These are phyloP conservation scores for Saturnispora halmiae DNA, from an alignment of 805 yeast genomes.

Conservation along the genomic window DNA sequence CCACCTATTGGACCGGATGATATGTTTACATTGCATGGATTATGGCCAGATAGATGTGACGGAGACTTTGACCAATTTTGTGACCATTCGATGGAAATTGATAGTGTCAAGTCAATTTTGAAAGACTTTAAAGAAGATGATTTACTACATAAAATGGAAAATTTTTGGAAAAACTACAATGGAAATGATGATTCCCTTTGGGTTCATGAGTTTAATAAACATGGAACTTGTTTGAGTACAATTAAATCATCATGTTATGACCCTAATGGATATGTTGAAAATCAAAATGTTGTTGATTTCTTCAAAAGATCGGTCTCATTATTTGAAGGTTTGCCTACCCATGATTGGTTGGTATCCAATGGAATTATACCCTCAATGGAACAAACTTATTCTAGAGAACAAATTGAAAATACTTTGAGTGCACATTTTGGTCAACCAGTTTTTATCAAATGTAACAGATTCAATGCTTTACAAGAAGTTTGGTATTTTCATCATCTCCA, in stretches of 20 bases:
- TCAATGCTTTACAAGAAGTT: constrained; percentile 45
- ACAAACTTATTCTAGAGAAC: constrained; percentile 46
- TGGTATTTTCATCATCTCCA: constrained; percentile 76
- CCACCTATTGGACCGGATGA: constrained; percentile 67
- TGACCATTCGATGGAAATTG: constrained; percentile 47
- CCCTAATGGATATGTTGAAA: constrained; percentile 19
- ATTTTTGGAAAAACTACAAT: constrained; percentile 64
- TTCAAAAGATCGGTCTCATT: constrained; percentile 51
- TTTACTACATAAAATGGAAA: constrained; percentile 47
- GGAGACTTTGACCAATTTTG: constrained; percentile 80
- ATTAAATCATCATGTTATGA: constrained; percentile 64
- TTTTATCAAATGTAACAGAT: constrained; percentile 50
- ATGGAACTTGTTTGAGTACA: constrained; percentile 86
- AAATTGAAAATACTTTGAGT: constrained; percentile 44
- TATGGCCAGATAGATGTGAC: constrained; percentile 85
- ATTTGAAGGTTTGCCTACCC: constrained; percentile 56
- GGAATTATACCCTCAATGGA: constrained; percentile 62
- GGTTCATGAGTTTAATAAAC: constrained; percentile 91
- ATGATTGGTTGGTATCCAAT: constrained; percentile 49
- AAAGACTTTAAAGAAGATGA: constrained; percentile 38
- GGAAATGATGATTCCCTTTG: constrained; percentile 66
- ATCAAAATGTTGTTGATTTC: constrained; percentile 57
- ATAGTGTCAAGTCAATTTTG: constrained; percentile 40
- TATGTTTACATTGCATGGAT: constrained; percentile 72
- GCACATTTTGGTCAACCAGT: constrained; percentile 48